Percentiles rank a stretch among this genome's conserved stretches.
Conservation (phyloP, 2,329 filamentous ascomycete genomes). For the Aspergillus glaucus region DNA sequence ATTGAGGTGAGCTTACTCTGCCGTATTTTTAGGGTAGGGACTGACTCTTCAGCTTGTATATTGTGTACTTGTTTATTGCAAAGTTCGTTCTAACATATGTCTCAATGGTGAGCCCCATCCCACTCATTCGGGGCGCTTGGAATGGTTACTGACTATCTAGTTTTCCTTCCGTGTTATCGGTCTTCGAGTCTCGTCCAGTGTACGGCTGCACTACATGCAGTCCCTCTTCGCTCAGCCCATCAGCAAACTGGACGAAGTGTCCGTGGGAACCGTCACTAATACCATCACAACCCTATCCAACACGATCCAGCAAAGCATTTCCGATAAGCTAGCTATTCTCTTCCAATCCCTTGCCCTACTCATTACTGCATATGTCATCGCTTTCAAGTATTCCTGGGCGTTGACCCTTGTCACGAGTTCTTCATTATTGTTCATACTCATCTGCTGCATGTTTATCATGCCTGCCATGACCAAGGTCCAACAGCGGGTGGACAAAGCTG, state of each 20-base stretch:
- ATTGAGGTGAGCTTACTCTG: slow-evolving; percentile 13
- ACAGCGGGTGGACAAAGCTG: slow-evolving; percentile 31
- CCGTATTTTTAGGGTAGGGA: no score
- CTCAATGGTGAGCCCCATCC: slow-evolving; percentile 40
- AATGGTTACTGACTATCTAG: no score
- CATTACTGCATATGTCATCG: slow-evolving; percentile 44
- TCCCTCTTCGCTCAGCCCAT: slow-evolving; percentile 47
- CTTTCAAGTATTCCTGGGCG: slow-evolving; percentile 48
- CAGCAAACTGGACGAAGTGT: slow-evolving; percentile 45
- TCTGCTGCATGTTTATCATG: slow-evolving; percentile 25
- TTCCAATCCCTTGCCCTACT: slow-evolving; percentile 39
- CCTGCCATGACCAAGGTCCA: slow-evolving; percentile 29
- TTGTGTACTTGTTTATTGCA: slow-evolving; percentile 53
- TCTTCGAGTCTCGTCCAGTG: slow-evolving; percentile 45
- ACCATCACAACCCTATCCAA: slow-evolving; percentile 50
- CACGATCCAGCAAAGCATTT: slow-evolving; percentile 50
- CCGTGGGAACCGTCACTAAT: slow-evolving; percentile 45
- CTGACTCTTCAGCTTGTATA: slow-evolving; percentile 41
- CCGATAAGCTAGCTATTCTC: slow-evolving; percentile 44
- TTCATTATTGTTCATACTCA: slow-evolving; percentile 38
- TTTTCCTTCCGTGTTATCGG: slow-evolving; percentile 45
- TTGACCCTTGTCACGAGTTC: slow-evolving; percentile 48
- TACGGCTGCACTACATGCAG: slow-evolving; percentile 46
- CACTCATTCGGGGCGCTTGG: no score
- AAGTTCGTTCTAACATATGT: slow-evolving; percentile 51